Percentiles rank a stretch among this genome's conserved stretches.
Conservation (phyloP, 306 rosid species). For the Sophora flavescens region DNA sequence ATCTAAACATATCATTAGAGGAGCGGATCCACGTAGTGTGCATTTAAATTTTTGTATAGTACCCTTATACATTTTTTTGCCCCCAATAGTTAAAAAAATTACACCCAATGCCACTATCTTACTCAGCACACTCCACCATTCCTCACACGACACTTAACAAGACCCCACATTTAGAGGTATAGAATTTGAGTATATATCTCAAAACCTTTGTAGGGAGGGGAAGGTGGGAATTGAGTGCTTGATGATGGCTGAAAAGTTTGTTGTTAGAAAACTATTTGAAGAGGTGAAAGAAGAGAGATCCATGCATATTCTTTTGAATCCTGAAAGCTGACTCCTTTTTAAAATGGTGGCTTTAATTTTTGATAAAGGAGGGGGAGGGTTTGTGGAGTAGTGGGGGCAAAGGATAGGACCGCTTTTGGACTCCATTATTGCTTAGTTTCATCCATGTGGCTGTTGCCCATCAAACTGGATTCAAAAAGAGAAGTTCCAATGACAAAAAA, state of each 20-base stretch:
- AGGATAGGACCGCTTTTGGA: conserved; percentile 49
- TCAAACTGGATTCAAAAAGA: conserved; percentile 51
- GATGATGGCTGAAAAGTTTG: conserved; percentile 53
- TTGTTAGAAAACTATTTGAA: conserved; percentile 40
- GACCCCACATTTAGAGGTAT: too few species aligned
- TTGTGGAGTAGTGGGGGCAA: conserved; percentile 60
- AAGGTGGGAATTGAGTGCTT: conserved; percentile 56
- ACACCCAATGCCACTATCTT: too few species aligned
- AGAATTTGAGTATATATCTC: conserved; percentile 43
- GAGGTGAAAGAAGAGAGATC: conserved; percentile 46
- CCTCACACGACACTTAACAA: too few species aligned
- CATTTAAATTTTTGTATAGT: too few species aligned
- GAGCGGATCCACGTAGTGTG: too few species aligned
- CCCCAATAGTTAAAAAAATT: too few species aligned
- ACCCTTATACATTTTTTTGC: too few species aligned
- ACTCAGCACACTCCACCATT: too few species aligned
- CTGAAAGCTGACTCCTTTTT: conserved; percentile 57
- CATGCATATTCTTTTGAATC: conserved; percentile 74
- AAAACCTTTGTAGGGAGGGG: conserved; percentile 51
- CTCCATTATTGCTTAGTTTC: conserved; percentile 64
- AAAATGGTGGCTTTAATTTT: conserved; percentile 56
- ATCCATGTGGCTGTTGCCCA: conserved; percentile 46
- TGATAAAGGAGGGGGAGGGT: conserved; percentile 35
- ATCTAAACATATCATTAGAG: too few species aligned
- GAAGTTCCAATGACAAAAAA: conserved; percentile 41